Conservation (phyloP, 192 early-diverging fungal species). For the Linnemannia exigua region DNA sequence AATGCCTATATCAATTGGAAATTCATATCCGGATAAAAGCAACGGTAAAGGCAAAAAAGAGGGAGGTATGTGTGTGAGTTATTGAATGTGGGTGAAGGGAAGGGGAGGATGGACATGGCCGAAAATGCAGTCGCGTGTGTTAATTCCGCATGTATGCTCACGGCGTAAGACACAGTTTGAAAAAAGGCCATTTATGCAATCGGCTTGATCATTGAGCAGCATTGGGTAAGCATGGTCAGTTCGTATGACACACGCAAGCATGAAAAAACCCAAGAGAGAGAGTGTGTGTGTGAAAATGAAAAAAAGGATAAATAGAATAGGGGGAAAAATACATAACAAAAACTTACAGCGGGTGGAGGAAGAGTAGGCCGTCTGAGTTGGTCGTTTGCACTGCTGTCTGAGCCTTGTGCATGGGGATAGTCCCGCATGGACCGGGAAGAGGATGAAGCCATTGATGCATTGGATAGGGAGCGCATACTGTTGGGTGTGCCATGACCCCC, state of each 20-base stretch:
- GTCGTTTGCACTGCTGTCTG: conserved; percentile 19
- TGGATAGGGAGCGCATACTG: neutral
- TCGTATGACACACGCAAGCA: conserved; percentile 6
- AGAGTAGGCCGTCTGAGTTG: conserved; percentile 40
- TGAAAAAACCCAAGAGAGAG: neutral
- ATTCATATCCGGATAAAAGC: neutral
- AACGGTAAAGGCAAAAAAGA: neutral
- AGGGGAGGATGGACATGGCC: neutral
- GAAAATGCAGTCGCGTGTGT: conserved; percentile 6
- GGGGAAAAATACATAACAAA: conserved; percentile 12
- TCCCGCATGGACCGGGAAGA: conserved; percentile 32
- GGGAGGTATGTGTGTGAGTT: neutral
- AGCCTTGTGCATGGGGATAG: conserved; percentile 17
- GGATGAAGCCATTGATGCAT: conserved; percentile 8
- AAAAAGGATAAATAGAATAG: conserved; percentile 4
- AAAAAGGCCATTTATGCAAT: neutral
- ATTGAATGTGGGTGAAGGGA: neutral
- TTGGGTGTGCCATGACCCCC: conserved; percentile 4
- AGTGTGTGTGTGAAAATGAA: neutral
- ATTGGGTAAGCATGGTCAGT: conserved; percentile 18
- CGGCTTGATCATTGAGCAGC: neutral
- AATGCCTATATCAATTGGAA: conserved; percentile 25
- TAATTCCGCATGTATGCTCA: conserved; percentile 2
- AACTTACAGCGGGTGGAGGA: conserved; percentile 55
- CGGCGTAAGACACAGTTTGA: neutral